These are phyloP conservation scores for Silene latifolia DNA, from an alignment of 148 eudicot genomes.

Conservation along the genomic window DNA sequence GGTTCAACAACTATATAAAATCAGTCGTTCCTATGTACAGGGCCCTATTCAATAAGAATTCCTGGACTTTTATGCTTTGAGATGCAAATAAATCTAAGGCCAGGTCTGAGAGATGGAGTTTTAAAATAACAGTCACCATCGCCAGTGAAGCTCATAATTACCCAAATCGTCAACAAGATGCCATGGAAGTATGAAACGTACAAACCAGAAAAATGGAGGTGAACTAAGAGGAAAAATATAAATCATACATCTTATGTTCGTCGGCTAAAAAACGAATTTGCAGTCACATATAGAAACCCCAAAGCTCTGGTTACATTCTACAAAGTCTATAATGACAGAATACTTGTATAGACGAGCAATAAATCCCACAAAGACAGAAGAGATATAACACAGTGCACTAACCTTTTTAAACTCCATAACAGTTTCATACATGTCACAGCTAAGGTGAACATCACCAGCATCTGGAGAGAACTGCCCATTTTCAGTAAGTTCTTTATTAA, in stretches of 20 bases:
- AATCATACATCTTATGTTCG: background rate
- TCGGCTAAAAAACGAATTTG: background rate
- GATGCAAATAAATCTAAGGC: constrained; percentile 1
- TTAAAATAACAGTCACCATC: background rate
- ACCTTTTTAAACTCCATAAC: constrained; percentile 50
- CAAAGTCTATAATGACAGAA: background rate
- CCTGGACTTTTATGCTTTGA: background rate
- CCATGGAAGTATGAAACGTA: background rate
- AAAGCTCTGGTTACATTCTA: background rate
- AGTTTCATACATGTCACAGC: constrained; percentile 41
- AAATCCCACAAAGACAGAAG: constrained; percentile 6
- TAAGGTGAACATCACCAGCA: constrained; percentile 66
- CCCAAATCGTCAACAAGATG: background rate
- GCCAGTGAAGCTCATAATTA: background rate
- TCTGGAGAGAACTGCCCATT: constrained; percentile 61
- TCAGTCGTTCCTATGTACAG: background rate
- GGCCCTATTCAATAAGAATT: background rate
- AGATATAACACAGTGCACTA: constrained; percentile 19
- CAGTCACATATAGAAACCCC: background rate
- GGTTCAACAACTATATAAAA: background rate
- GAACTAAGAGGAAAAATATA: background rate
- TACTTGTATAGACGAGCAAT: constrained; percentile 15
- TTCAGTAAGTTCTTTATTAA: constrained; percentile 69
- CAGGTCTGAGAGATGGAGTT: background rate
- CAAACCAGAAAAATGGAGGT: background rate